These are phyloP conservation scores for Coprinopsis sp. DNA, from an alignment of 768 basidiomycete genomes.

Conservation along the genomic window DNA sequence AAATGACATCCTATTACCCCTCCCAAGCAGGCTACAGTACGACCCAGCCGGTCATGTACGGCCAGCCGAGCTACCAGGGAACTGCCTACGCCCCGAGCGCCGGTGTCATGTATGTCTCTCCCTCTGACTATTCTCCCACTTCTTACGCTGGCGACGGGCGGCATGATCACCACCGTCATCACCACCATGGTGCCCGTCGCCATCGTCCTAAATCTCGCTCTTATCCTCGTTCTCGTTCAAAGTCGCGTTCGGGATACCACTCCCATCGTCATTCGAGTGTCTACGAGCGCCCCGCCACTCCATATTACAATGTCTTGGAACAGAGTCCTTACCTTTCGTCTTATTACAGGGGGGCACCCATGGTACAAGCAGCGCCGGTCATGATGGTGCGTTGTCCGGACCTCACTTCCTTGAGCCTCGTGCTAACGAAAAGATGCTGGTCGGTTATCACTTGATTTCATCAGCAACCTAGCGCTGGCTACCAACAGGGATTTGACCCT, in stretches of 20 bases:
- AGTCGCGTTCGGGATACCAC: too few species aligned
- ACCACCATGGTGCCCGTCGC: slow-evolving; percentile 16
- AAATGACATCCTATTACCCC: slow-evolving; percentile 35
- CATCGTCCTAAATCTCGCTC: not conserved
- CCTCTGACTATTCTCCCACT: slow-evolving; percentile 7
- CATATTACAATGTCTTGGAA: too few species aligned
- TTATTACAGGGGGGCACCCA: slow-evolving; percentile 20
- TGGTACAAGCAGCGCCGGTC: slow-evolving; percentile 21
- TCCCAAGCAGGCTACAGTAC: slow-evolving; percentile 29
- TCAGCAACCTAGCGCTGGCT: slow-evolving; percentile 27
- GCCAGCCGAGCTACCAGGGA: slow-evolving; percentile 12
- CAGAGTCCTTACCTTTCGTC: slow-evolving; percentile 10
- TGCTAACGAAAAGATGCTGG: not conserved
- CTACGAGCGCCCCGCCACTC: too few species aligned
- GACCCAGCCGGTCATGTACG: slow-evolving; percentile 28
- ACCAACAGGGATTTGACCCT: slow-evolving; percentile 17
- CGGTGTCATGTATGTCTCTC: slow-evolving; percentile 29
- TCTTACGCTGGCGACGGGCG: slow-evolving; percentile 13
- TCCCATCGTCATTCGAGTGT: too few species aligned
- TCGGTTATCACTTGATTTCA: not conserved
- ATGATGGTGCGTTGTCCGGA: slow-evolving; percentile 23
- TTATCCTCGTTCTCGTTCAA: not conserved
- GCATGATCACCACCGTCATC: slow-evolving; percentile 22
- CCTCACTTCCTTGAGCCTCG: not conserved
- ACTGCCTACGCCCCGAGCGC: slow-evolving; percentile 18